Conservation (phyloP, 768 basidiomycete genomes). For the Dentipellis fragilis region DNA sequence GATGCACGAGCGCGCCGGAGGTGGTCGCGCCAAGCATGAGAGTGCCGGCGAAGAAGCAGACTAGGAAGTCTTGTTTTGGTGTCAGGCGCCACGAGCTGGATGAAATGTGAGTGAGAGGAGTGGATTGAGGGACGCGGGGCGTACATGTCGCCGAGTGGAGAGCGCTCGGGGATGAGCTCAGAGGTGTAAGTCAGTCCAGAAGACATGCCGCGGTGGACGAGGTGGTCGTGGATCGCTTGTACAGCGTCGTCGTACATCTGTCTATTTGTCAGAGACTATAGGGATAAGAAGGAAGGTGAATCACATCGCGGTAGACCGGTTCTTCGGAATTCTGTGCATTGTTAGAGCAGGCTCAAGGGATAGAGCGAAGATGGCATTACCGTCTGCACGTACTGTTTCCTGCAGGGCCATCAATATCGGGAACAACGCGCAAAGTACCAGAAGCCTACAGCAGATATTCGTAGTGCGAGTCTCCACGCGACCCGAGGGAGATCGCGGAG, state of each 20-base stretch:
- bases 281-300: not conserved
- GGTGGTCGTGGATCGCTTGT: conserved; percentile 64
- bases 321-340: conserved; percentile 57
- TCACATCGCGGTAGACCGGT: conserved; percentile 62
- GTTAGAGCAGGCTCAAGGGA: not conserved
- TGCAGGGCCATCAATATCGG: conserved; percentile 4
- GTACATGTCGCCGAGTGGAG: conserved; percentile 23
- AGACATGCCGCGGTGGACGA: conserved; percentile 54
- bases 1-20: conserved; percentile 40
- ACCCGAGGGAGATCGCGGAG: conserved; percentile 80
- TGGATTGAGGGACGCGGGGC: conserved; percentile 9
- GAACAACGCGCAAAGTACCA: conserved; percentile 1
- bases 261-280: not conserved
- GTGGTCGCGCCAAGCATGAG: conserved; percentile 83
- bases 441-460: conserved; percentile 70
- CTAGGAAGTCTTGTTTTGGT: conserved; percentile 93
- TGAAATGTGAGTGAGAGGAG: not conserved
- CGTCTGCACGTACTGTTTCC: conserved; percentile 79
- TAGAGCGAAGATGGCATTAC: conserved; percentile 23
- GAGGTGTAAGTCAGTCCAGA: conserved; percentile 67
- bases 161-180: conserved; percentile 61
- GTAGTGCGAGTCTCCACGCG: conserved; percentile 89
- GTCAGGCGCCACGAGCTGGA: conserved; percentile 60
- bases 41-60: conserved; percentile 89
- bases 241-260: conserved; percentile 90